Evolutionary conservation across 2,329 filamentous ascomycete species (phyloP).

Genomic region (Aspergillus hortae): DNA sequence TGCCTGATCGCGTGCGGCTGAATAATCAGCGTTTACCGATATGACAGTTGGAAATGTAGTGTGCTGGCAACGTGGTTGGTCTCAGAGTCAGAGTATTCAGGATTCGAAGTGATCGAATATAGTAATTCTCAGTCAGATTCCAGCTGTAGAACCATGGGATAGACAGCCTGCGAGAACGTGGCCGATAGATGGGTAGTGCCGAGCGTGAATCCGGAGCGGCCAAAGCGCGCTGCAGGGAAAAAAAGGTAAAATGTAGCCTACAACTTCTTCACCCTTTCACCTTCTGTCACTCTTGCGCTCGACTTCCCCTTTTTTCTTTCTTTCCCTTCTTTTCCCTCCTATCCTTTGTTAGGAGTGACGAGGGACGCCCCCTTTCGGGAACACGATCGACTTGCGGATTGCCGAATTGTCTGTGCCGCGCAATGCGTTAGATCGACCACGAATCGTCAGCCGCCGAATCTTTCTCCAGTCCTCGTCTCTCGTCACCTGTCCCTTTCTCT

Average conservation of each 20-base stretch:
- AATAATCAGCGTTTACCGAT: constrained; percentile 2
- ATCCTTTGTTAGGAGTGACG: not conserved
- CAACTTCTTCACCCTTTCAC: not conserved
- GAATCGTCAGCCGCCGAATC: constrained; percentile 3
- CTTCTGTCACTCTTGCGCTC: not conserved
- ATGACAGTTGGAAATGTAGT: too few relatives aligned
- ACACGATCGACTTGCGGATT: not conserved
- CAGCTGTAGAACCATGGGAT: too few relatives aligned
- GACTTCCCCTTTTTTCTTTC: not conserved
- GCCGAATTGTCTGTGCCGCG: constrained; percentile 6
- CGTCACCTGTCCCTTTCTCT: constrained; percentile 4
- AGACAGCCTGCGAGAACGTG: not conserved
- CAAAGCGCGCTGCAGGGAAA: constrained; percentile 1
- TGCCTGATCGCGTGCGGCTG: constrained; percentile 7
- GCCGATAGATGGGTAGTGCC: not conserved
- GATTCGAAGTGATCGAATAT: too few relatives aligned
- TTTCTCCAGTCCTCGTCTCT: constrained; percentile 1
- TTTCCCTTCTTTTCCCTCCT: not conserved
- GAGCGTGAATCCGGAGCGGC: not conserved
- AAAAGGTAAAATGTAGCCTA: constrained; percentile 1
- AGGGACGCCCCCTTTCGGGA: not conserved
- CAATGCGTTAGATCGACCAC: constrained; percentile 14
- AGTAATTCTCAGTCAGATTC: too few relatives aligned
- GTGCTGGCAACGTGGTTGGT: too few relatives aligned
- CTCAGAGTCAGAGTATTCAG: too few relatives aligned